These are phyloP conservation scores for Exophiala oligosperma DNA, from an alignment of 2,329 filamentous ascomycete species.

Conservation along the genomic window DNA sequence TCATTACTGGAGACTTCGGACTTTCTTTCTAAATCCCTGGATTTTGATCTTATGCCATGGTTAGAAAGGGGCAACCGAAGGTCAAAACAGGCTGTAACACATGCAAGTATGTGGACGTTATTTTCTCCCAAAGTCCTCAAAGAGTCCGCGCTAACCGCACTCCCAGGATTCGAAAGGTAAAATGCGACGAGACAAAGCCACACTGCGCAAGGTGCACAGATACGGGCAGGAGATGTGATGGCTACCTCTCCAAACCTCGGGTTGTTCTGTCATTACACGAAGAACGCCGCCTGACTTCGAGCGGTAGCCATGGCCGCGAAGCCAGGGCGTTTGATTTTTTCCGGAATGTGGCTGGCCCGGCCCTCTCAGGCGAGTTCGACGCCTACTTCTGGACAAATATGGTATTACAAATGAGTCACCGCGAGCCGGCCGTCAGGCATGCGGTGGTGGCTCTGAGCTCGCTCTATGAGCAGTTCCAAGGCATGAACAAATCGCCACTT, in stretches of 20 bases:
- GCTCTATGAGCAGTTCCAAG: conserved; percentile 1
- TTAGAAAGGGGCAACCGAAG: not conserved
- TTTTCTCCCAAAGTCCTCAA: not conserved
- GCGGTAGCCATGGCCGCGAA: not conserved
- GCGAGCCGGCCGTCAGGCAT: not conserved
- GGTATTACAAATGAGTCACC: not conserved
- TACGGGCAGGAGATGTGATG: not conserved
- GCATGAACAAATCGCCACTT: not conserved
- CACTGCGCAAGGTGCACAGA: not conserved
- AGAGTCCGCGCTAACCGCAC: not conserved
- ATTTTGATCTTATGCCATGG: not conserved
- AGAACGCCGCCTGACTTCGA: not conserved
- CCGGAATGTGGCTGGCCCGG: not conserved
- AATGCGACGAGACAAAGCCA: not conserved
- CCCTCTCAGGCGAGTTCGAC: not conserved
- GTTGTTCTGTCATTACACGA: not conserved
- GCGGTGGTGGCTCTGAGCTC: not conserved
- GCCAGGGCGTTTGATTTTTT: not conserved
- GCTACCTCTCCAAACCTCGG: not conserved
- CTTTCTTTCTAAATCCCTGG: not conserved
- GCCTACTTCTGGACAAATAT: conserved; percentile 1
- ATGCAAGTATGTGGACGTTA: not conserved
- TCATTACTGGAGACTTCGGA: not conserved
- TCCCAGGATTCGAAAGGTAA: not conserved
- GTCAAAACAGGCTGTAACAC: not conserved